Base-by-base conservation (phyloP, 2,329 filamentous ascomycete species). In the Penicillium sclerotiorum region DNA sequence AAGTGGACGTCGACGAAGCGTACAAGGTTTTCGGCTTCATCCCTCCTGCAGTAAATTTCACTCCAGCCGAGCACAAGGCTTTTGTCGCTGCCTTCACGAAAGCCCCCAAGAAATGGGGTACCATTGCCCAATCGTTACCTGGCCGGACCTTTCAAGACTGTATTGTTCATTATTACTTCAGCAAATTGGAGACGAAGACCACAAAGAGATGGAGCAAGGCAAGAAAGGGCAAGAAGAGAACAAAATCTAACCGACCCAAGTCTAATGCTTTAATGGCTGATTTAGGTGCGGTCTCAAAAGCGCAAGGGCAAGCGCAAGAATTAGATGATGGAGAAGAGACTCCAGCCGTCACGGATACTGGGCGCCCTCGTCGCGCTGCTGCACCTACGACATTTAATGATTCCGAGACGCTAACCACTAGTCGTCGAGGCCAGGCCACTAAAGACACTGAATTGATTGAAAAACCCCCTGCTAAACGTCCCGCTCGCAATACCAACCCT, bases 111-210 rank as follows among this genome's bases (percentile, higher is more conserved):
- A 76, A 74, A 65, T 79, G 76, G 73, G 75, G 77, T 18, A 77
- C 76, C 55, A 79, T 79, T 52, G 77, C 77, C 3, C 73, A 77
- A 43, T 64, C 68, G 20, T 56, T 79, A 21, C 73, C 75, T 28
- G 73, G 71, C 11, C 72, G 77, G 18, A 69, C 70, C 30, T 79
- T 74, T 62, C 70, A 75, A 55, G 70, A 78, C 47, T 79, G 77
- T 52, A 77, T 79, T 42, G 60, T 73, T 45, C 77, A 79, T 56
- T 79, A 79, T 54, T 79, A 79, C 55, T 62, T 76, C 47, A 79
- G 76, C 4, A 79, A 79, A 56, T 70, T 73, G 49, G 71, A 76
- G 38, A 73, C 74, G 45, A 76, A 76, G 41, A 79, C 79, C 61
- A 79, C 78, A 57, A 76, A 75, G 57, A 68, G 72, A 45, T 75